Base-by-base conservation (phyloP, 73 alveolate species). In the Paramecium octaurelia region DNA sequence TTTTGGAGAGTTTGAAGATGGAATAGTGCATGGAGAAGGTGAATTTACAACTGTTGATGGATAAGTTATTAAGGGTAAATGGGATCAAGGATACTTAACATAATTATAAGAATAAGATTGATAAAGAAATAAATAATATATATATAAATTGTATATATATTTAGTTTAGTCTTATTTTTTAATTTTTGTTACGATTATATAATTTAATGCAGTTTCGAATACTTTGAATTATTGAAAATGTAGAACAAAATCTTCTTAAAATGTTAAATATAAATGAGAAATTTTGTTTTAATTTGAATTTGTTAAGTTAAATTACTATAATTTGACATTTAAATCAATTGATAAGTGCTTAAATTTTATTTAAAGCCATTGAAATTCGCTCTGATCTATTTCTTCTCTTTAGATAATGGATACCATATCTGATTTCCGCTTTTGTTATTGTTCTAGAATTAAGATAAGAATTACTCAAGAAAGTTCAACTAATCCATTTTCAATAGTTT, bases 341-440 rank as follows among this genome's bases (percentile, higher is more conserved):
- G 16, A 24, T 18, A 21, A 59, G 77, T 18, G 31, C 77, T 58
- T 86, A 60, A 12, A 86, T 76, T 60, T 60, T 11, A 0, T 86
- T 60, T 60, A 71, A 38, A 59, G 58, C 38, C n/a, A 58, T 58
- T 14, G 93, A 31, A 58, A 58, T 34, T 60, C 93, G 59, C n/a
- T 60, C 93, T 29, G 93, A 71, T 35, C 93, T 58, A 36, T 71
- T 71, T 86, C 93, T 86, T 70, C 68, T 86, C 87, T 86, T 86
- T 36, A 86, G 60, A 36, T 60, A 86, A 64, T 86, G 84, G 2
- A 86, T 86, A 23, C 93, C 93, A 86, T 86, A 86, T 36, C 60
- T 36, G 14, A 86, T 86, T 34, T 86, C 93, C 16, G 80, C 57
- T 86, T 86, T 76, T 21, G 57, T 40, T 6, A 86, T 86, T 8